Conservation (phyloP, 2,329 filamentous ascomycete genomes). For the Penicillium sp. region DNA sequence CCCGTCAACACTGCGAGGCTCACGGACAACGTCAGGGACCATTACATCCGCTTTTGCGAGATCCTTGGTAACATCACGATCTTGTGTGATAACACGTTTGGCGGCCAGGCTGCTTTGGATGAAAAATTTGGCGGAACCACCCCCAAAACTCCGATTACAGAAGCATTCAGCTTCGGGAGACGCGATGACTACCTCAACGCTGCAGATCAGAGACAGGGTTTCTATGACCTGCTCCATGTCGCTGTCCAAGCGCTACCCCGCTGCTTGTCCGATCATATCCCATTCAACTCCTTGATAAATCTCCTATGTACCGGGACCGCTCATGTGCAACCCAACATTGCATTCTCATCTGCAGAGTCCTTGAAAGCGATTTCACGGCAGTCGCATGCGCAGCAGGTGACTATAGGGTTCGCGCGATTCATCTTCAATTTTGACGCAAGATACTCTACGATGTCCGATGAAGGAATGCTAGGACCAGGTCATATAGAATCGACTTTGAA, state of each 20-base stretch:
- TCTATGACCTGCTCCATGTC: conserved; percentile 93
- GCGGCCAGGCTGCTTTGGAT: conserved; percentile 90
- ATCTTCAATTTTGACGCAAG: conserved; percentile 99
- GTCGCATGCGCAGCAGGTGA: conserved; percentile 91
- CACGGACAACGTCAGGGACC: conserved; percentile 78
- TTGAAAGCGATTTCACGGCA: conserved; percentile 94
- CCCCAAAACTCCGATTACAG: conserved; percentile 92
- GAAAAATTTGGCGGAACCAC: conserved; percentile 89
- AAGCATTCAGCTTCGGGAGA: conserved; percentile 88
- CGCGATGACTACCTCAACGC: conserved; percentile 77
- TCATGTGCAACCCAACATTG: conserved; percentile 91
- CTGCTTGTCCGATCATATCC: conserved; percentile 88
- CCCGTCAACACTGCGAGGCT: conserved; percentile 67
- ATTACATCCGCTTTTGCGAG: conserved; percentile 90
- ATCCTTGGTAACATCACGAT: conserved; percentile 95
- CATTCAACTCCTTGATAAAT: conserved; percentile 92
- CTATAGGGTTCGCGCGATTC: conserved; percentile 93
- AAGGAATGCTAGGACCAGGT: conserved; percentile 89
- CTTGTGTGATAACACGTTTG: conserved; percentile 95
- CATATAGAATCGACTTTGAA: conserved; percentile 94
- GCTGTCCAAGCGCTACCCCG: conserved; percentile 93
- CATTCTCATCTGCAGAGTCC: conserved; percentile 87
- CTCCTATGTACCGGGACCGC: conserved; percentile 95
- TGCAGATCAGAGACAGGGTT: conserved; percentile 86
- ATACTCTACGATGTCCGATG: conserved; percentile 97